Evolutionary conservation across 495 filamentous ascomycete genomes (phyloP), one percentile per base, ranked within the genome.

Genomic region (Immersiella caudata): DNA sequence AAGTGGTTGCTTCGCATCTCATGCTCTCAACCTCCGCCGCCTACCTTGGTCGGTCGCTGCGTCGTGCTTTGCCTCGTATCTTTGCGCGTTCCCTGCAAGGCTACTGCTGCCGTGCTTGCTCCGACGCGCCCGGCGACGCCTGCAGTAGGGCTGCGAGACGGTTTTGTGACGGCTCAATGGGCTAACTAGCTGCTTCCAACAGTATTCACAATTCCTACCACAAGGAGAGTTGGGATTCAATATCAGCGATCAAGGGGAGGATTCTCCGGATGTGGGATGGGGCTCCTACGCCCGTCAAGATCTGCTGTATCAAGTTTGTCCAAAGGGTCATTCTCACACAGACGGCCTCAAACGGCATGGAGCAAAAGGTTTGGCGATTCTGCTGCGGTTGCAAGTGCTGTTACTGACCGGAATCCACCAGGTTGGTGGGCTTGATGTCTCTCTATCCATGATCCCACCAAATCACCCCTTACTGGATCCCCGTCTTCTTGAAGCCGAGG

Each of bases 261-360:
- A 94, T 99, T 64, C 77, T 97, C 66, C 88, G 85, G 57, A 86
- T 93, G 75, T 97, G 94, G 95, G 95, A 98, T 78, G 84, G 83
- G 24, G 93, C 92, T 11, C 82, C 87, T 3, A 82, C 87, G 9
- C 88, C 91, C 0, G 87, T 98, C 54, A 90, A 89, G 74, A 85
- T 97, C 73, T 94, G 93, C 83, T 97, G 95, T 78, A 91, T 97
- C 84, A 99, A 99, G 75, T 98, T 99, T 73, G 89, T 91, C 18
- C 94, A 98, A 80, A 86, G 92, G 26, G 93, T 98, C 40, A 91
- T 99, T 52, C 90, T 96, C 63, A 90, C 92, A 7, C 94, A 99
- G 76, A 97, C 93, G 7, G 89, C 89, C 16, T 93, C 93, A 46
- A 79, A 88, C 67, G 89, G 93, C 70, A 83, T 88, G 27, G 95